Base-by-base conservation (phyloP, 2,329 filamentous ascomycete species). In the Xylariaceae sp. region DNA sequence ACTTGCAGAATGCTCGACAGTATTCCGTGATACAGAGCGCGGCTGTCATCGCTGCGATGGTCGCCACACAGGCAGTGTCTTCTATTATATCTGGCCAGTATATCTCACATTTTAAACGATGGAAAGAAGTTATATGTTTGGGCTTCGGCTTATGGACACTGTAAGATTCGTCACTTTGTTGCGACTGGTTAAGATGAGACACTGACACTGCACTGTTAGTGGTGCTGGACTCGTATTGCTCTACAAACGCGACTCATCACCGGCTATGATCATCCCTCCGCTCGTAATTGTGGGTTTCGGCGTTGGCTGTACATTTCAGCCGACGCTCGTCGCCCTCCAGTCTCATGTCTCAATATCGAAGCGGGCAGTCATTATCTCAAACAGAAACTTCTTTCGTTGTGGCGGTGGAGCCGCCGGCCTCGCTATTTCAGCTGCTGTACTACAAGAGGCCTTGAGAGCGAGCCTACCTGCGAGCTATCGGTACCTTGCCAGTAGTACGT, bases 351-450 rank as follows among this genome's bases (percentile, higher is more conserved):
- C 77, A 1, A 84, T 84, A 66, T 72, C 78, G 0, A 80, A 87
- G 39, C 78, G 86, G 17, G 86, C 86, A 1, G 81, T 88, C 1
- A 80, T 87, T 17, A 87, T 87, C 31, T 84, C 82, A 2, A 81
- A 82, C 48, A 78, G 86, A 1, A 88, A 88, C 63, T 88, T 88
- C 66, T 77, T 87, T 58, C 80, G 86, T 6, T 82, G 79, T 43
- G 73, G 84, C 3, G 85, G 86, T 8, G 85, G 84, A 21, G 76
- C 84, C 1, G 76, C 80, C 12, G 85, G 85, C 0, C 76, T 88
- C 0, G 84, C 83, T 0, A 73, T 87, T 7, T 83, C 81, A 0
- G 83, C 82, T 1, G 82, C 82, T 2, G 72, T 86, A 2, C 63
- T 75, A 8, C 74, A 74, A 45, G 70, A 69, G 2, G 61, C 67